phyloP scores from a whole-genome alignment of 352 stramenopile genomes.

The Globisporangium acanthophoron region DNA sequence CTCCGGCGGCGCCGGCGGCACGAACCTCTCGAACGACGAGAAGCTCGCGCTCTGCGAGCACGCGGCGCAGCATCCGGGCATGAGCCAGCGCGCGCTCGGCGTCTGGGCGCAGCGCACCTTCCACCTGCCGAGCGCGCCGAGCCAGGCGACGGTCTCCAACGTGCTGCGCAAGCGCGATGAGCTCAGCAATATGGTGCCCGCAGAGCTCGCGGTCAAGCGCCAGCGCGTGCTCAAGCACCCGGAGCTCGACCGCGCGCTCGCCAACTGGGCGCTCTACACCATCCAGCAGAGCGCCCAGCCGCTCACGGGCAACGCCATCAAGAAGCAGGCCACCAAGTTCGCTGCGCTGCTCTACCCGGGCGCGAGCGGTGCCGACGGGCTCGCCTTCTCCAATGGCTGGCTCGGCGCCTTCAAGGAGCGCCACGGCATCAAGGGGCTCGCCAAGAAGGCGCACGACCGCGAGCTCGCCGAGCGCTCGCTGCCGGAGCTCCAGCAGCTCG shows the following conservation, averaged over 20 bases:
- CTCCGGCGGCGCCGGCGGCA: neutral
- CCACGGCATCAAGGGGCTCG: conserved; percentile 15
- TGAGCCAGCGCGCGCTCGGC: conserved; percentile 9
- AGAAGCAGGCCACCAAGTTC: conserved; percentile 30
- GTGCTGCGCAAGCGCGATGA: conserved; percentile 36
- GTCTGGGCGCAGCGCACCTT: conserved; percentile 50
- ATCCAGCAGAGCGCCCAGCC: conserved; percentile 16
- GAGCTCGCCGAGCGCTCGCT: conserved; percentile 5
- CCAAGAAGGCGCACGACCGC: neutral
- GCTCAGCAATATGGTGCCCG: conserved; percentile 27
- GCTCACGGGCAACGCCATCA: conserved; percentile 24
- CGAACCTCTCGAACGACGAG: conserved; percentile 11
- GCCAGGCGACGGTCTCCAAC: conserved; percentile 61
- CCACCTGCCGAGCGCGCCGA: conserved; percentile 30
- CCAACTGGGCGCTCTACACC: conserved; percentile 36
- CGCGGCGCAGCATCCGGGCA: conserved; percentile 3
- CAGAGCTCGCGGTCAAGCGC: conserved; percentile 30
- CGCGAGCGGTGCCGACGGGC: neutral
- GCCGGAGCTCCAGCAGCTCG: conserved; percentile 8
- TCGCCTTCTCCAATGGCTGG: conserved; percentile 56
- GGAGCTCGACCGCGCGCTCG: conserved; percentile 39
- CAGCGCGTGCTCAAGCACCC: conserved; percentile 38
- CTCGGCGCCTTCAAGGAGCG: conserved; percentile 46
- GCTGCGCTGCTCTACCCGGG: conserved; percentile 23
- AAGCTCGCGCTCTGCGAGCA: conserved; percentile 10